Evolutionary conservation across 345 rosid species (phyloP).

Genomic region (Syzygium grande): DNA sequence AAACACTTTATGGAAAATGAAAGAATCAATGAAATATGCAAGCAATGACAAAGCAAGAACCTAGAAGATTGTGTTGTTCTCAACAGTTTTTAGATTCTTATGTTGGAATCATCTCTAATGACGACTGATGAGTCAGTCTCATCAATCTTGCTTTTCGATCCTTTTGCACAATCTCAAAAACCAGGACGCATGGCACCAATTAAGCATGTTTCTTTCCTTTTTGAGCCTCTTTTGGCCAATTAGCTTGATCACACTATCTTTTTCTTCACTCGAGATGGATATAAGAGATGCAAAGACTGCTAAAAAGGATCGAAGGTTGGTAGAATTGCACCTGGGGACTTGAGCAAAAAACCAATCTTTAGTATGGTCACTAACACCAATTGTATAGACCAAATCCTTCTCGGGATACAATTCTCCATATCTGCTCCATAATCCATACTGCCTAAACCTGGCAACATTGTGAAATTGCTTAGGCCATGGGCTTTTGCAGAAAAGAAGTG

Average conservation of each 20-base stretch:
- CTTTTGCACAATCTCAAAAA: neutral
- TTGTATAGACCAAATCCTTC: constrained; percentile 66
- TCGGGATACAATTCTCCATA: constrained; percentile 76
- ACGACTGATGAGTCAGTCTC: neutral
- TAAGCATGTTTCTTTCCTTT: neutral
- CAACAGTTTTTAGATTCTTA: neutral
- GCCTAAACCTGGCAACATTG: constrained; percentile 66
- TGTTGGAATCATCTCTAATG: neutral
- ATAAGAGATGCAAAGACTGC: neutral
- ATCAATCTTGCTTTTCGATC: neutral
- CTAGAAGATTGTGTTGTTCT: neutral
- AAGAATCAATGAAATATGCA: neutral
- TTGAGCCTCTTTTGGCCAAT: neutral
- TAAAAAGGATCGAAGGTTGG: neutral
- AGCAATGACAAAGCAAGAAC: neutral
- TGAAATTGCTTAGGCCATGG: neutral
- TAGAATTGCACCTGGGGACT: constrained; percentile 42
- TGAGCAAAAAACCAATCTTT: constrained; percentile 94
- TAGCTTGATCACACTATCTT: neutral
- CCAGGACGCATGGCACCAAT: neutral
- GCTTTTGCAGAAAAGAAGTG: neutral
- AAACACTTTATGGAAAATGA: neutral
- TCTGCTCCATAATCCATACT: constrained; percentile 90
- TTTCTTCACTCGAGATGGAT: neutral
- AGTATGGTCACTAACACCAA: constrained; percentile 60